Evolutionary conservation across 2,329 filamentous ascomycete species (phyloP).

Genomic region (Myotisia sp.): DNA sequence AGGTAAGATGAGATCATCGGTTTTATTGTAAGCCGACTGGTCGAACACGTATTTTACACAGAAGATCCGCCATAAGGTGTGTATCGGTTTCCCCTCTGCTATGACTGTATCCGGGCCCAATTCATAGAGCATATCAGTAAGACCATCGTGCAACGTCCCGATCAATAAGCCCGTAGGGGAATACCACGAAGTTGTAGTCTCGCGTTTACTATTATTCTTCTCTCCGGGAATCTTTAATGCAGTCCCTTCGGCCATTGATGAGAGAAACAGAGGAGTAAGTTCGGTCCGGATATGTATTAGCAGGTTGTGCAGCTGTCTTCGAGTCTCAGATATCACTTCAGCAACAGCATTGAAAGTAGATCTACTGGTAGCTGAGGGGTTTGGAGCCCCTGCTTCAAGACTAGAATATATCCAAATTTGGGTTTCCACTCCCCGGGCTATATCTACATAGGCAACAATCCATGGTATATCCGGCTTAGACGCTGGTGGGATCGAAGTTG

Average conservation of each 20-base stretch:
- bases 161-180: conserved; percentile 22
- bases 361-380: conserved; percentile 3
- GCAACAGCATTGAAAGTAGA: conserved; percentile 5
- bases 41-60: conserved; percentile 28
- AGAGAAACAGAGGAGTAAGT: conserved; percentile 18
- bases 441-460: conserved; percentile 29
- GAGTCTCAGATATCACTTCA: conserved; percentile 10
- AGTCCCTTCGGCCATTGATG: conserved; percentile 8
- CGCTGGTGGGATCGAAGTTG: conserved; percentile 8
- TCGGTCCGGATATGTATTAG: conserved; percentile 17
- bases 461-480: conserved; percentile 14
- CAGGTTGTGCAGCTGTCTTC: conserved; percentile 19
- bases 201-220: conserved; percentile 1
- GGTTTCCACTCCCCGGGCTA: conserved; percentile 26
- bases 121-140: conserved; percentile 14
- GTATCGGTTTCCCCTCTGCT: background rate
- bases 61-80: conserved; percentile 8
- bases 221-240: background rate
- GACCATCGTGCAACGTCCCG: conserved; percentile 23
- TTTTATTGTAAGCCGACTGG: conserved; percentile 9
- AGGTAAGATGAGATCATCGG: conserved; percentile 14
- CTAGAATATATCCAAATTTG: conserved; percentile 30
- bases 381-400: conserved; percentile 19
- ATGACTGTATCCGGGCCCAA: background rate
- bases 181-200: background rate